Evolutionary conservation across 805 yeast species (phyloP).

Genomic region (Saccharomycopsis sp.): DNA sequence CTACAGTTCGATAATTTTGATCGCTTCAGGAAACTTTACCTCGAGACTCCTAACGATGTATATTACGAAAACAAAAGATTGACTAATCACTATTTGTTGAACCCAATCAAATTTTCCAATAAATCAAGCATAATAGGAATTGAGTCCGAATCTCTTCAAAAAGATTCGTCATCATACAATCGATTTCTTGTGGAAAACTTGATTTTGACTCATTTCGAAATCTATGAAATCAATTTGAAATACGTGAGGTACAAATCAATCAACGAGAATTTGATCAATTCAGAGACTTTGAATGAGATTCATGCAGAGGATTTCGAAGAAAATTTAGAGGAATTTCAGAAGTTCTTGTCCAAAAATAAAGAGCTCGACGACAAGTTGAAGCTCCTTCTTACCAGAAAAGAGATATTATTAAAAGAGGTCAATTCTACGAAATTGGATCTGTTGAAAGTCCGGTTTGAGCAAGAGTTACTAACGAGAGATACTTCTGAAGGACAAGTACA

Average conservation of each 20-base stretch:
- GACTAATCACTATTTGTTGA: conserved; percentile 59
- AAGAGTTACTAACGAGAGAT: conserved; percentile 24
- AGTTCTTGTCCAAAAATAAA: conserved; percentile 26
- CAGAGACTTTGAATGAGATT: conserved; percentile 37
- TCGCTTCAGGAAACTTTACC: conserved; percentile 14
- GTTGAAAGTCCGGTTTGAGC: conserved; percentile 21
- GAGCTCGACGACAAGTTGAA: conserved; percentile 21
- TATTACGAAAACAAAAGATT: conserved; percentile 59
- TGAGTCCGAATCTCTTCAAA: conserved; percentile 25
- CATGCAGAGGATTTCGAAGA: conserved; percentile 39
- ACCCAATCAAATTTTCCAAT: conserved; percentile 43
- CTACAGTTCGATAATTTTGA: conserved; percentile 18
- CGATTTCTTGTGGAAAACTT: conserved; percentile 55
- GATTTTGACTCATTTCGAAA: conserved; percentile 38
- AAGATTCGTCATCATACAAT: conserved; percentile 39
- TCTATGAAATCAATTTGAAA: conserved; percentile 38
- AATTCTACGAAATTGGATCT: conserved; percentile 20
- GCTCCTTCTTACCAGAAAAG: conserved; percentile 20
- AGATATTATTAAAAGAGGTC: conserved; percentile 20
- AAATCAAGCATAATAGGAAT: conserved; percentile 27
- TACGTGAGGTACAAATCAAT: conserved; percentile 35
- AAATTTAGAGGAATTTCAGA: conserved; percentile 34
- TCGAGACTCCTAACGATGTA: conserved; percentile 25
- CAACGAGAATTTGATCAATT: conserved; percentile 31
- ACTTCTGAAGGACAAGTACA: conserved; percentile 21